phyloP scores from a whole-genome alignment of 1,139 yeast genomes.

The Suhomyces kunorum region DNA sequence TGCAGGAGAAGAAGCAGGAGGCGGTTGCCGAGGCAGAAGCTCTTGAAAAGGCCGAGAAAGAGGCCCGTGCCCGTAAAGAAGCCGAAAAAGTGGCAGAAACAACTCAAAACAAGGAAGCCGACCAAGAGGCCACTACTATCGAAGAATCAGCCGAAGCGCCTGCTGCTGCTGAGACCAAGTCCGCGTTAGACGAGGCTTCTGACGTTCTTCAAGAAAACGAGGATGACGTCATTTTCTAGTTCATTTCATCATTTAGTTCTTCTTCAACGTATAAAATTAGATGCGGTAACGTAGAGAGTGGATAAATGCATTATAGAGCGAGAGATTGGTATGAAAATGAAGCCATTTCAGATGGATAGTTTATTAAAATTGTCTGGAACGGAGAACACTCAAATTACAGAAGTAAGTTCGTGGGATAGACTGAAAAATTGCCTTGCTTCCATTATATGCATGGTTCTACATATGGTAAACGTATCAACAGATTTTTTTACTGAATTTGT shows the following conservation, averaged over 20 bases:
- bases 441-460: too few species aligned
- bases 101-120: slow-evolving; percentile 36
- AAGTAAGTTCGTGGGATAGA: too few species aligned
- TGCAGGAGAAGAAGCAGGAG: slow-evolving; percentile 91
- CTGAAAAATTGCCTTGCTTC: too few species aligned
- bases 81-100: slow-evolving; percentile 35
- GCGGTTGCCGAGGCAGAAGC: slow-evolving; percentile 67
- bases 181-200: slow-evolving; percentile 22
- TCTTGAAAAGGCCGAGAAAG: slow-evolving; percentile 34
- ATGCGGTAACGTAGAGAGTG: background rate
- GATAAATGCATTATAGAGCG: too few species aligned
- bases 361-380: too few species aligned
- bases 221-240: slow-evolving; percentile 45
- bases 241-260: slow-evolving; percentile 6
- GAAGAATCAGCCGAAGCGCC: slow-evolving; percentile 17
- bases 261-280: slow-evolving; percentile 1
- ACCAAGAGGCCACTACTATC: slow-evolving; percentile 13
- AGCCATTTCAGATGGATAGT: too few species aligned
- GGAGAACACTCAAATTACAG: too few species aligned
- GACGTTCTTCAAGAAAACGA: slow-evolving; percentile 41
- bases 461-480: too few species aligned
- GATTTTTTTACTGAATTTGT: too few species aligned
- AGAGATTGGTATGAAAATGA: too few species aligned
- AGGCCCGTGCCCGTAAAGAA: slow-evolving; percentile 19
- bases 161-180: slow-evolving; percentile 7